Percentiles rank a stretch among this genome's conserved stretches.
Conservation (phyloP, 768 basidiomycete genomes). For the Pleurotus salmoneostramineus region DNA sequence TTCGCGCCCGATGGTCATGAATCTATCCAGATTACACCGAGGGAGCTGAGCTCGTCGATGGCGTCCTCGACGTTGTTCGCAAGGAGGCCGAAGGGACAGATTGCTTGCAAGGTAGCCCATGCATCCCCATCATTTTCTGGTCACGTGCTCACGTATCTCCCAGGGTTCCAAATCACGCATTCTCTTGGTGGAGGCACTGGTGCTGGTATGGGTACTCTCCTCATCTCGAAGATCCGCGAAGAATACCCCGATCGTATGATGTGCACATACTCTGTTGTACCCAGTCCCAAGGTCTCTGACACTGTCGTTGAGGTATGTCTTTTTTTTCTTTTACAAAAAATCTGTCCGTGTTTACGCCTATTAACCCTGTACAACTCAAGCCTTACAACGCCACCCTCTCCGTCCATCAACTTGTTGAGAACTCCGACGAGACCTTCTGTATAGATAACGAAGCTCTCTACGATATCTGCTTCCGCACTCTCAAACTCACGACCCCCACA, state of each 20-base stretch:
- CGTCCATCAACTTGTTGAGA: constrained; percentile 98
- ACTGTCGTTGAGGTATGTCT: constrained; percentile 87
- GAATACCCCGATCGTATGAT: constrained; percentile 99
- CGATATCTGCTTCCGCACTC: constrained; percentile 97
- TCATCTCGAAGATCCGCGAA: constrained; percentile 98
- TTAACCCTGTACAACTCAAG: constrained; percentile 28
- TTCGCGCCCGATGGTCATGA: background rate
- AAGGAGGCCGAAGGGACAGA: constrained; percentile 99
- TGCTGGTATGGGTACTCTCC: constrained; percentile 98
- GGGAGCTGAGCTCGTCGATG: constrained; percentile 98
- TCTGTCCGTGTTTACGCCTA: background rate
- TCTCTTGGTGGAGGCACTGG: constrained; percentile 99
- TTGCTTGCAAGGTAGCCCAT: constrained; percentile 87
- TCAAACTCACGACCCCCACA: constrained; percentile 93
- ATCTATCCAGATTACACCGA: constrained; percentile 72
- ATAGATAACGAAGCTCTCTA: constrained; percentile 99
- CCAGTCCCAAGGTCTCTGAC: constrained; percentile 95
- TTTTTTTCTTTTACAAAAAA: too few relatives aligned
- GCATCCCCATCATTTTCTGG: constrained; percentile 4
- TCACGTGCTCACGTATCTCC: constrained; percentile 1
- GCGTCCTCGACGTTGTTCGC: constrained; percentile 96
- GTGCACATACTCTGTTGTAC: constrained; percentile 99
- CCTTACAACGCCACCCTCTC: constrained; percentile 99
- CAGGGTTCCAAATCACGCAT: constrained; percentile 98
- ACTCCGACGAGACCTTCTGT: constrained; percentile 99